Base-by-base conservation (phyloP, 352 stramenopile genomes). In the Pythium rhizo-oryzae region DNA sequence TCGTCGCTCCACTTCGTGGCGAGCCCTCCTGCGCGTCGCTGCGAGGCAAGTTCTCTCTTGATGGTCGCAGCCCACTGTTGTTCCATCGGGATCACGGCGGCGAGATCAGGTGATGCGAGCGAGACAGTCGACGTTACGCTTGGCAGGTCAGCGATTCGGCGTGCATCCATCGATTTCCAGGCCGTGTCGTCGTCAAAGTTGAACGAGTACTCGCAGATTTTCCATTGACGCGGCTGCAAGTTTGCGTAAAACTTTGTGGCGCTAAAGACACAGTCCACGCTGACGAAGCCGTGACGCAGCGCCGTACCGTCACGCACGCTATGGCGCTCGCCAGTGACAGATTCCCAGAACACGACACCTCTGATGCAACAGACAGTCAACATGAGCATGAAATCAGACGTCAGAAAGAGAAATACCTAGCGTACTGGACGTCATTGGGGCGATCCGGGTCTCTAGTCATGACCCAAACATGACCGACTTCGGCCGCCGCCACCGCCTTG, bases 221-320 rank as follows among this genome's bases (percentile, higher is more conserved):
- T 70, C 69, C 70, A 81, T 8, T 77, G 56, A 24, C 79, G 82
- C 0, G 82, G 71, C 74, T 96, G 86, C 35, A 90, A 52, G 57
- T 94, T 97, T 0, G 87, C 91, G 65, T 84, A 93, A 50, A 97
- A 91, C 44, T 76, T 65, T 7, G 64, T 69, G 62, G 87, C 56
- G 64, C 84, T 96, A 70, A 97, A 97, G 15, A 91, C 74, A 59
- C 91, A 97, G 63, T 92, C 89, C 33, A 97, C 80, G 8, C 78
- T 70, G 62, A 79, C 76, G 66, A 94, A 97, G 37, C 72, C 76
- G 24, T 79, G 76, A 30, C 67, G 51, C 12, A 24, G 43, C 2
- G 24, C 55, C 18, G 24, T 15, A 12, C 47, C 59, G 7, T 82
- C 61, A 1, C 64, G 60, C n/a, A 88, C 47, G 18, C 35, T 44